These are phyloP conservation scores for Grosmannia clavigera DNA, from an alignment of 2,329 filamentous ascomycete genomes.

Conservation along the genomic window DNA sequence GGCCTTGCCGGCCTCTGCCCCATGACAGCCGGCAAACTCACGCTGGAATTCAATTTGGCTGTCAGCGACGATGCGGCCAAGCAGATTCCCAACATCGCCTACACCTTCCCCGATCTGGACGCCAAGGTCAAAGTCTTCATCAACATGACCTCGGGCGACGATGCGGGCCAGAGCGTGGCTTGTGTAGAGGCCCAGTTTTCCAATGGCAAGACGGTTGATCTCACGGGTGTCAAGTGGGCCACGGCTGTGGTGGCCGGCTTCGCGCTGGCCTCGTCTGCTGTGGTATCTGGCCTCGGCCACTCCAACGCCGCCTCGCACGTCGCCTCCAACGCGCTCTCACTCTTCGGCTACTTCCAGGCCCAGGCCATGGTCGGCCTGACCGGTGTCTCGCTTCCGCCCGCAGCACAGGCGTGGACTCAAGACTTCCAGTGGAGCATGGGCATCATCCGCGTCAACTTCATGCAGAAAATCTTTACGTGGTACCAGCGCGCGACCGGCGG, in stretches of 20 bases:
- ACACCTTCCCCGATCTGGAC: slow-evolving; percentile 72
- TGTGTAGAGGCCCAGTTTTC: slow-evolving; percentile 72
- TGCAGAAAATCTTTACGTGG: slow-evolving; percentile 74
- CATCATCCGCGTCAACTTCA: slow-evolving; percentile 65
- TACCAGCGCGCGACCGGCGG: slow-evolving; percentile 79
- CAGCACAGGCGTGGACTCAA: slow-evolving; percentile 77
- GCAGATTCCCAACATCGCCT: slow-evolving; percentile 64
- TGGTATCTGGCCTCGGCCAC: slow-evolving; percentile 72
- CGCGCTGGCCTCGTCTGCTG: slow-evolving; percentile 61
- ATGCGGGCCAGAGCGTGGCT: slow-evolving; percentile 46
- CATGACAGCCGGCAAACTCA: slow-evolving; percentile 57
- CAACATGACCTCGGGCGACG: slow-evolving; percentile 41
- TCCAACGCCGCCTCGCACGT: slow-evolving; percentile 81
- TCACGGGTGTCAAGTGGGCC: slow-evolving; percentile 68
- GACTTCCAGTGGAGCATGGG: slow-evolving; percentile 92
- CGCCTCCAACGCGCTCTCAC: slow-evolving; percentile 68
- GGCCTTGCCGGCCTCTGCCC: slow-evolving; percentile 62
- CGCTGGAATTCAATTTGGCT: slow-evolving; percentile 43
- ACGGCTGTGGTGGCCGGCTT: slow-evolving; percentile 68
- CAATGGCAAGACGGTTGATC: slow-evolving; percentile 74
- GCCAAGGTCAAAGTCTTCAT: slow-evolving; percentile 64
- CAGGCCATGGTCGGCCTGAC: slow-evolving; percentile 75
- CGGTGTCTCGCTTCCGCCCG: slow-evolving; percentile 61
- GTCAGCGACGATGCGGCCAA: slow-evolving; percentile 42
- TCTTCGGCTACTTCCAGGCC: slow-evolving; percentile 79